A percentile compares a stretch with the other conserved stretches of the same genome.
phyloP scores from a whole-genome alignment of 495 filamentous ascomycete genomes.

The Mytilinidion resinicola region DNA sequence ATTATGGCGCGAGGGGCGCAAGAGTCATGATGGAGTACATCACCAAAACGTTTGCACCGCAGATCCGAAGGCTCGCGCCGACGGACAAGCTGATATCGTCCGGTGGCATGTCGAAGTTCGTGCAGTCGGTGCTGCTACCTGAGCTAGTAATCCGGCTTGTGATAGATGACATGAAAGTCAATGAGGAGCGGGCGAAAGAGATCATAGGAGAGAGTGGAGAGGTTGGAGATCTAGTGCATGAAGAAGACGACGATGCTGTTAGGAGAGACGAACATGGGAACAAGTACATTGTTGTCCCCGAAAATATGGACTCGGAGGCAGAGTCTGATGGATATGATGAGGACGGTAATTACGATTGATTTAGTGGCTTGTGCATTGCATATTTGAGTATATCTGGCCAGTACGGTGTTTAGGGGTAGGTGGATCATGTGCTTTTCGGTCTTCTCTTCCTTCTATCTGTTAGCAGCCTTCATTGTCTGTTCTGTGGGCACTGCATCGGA shows the following conservation, averaged over 20 bases:
- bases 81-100: constrained; percentile 63
- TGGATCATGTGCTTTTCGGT: too few species aligned
- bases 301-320: constrained; percentile 22
- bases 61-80: constrained; percentile 56
- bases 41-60: constrained; percentile 52
- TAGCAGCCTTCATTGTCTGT: too few species aligned
- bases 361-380: background rate
- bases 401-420: too few species aligned
- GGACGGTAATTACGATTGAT: too few species aligned
- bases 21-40: constrained; percentile 61
- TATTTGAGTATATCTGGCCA: too few species aligned
- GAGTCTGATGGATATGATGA: constrained; percentile 1
- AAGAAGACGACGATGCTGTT: constrained; percentile 48
- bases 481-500: too few species aligned
- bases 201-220: constrained; percentile 68
- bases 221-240: constrained; percentile 72
- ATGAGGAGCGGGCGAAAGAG: constrained; percentile 55
- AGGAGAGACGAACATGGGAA: constrained; percentile 52
- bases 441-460: too few species aligned
- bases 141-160: constrained; percentile 73
- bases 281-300: constrained; percentile 32
- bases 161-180: constrained; percentile 76
- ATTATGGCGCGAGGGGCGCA: constrained; percentile 79
- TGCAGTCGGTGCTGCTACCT: constrained; percentile 81
- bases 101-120: constrained; percentile 64